phyloP scores from a whole-genome alignment of 148 eudicot species.

The Camellia granthamiana region DNA sequence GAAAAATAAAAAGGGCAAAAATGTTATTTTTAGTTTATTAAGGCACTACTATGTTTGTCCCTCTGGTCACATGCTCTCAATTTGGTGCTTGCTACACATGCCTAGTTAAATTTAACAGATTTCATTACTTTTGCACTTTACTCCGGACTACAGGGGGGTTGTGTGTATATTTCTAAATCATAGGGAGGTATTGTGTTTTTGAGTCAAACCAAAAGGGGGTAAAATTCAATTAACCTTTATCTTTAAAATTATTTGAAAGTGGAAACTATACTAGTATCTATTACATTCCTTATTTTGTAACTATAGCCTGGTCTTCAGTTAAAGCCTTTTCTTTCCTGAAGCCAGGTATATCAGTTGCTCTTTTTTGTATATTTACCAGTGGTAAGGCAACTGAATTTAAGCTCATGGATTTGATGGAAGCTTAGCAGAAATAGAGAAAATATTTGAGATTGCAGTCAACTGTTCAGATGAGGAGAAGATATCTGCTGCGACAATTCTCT shows the following conservation, averaged over 20 bases:
- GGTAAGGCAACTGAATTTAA: constrained; percentile 48
- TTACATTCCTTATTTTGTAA: not conserved
- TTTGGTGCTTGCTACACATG: no score
- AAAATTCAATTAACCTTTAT: no score
- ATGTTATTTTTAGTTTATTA: no score
- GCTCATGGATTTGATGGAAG: constrained; percentile 62
- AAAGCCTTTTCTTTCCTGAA: constrained; percentile 18
- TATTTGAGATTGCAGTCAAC: constrained; percentile 70
- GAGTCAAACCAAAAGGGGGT: no score
- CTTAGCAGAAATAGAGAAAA: constrained; percentile 90
- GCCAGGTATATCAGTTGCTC: constrained; percentile 27
- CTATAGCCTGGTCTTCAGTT: constrained; percentile 22
- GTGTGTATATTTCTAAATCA: no score
- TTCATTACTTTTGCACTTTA: no score
- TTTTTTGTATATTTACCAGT: constrained; percentile 20
- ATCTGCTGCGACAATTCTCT: constrained; percentile 71
- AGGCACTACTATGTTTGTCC: no score
- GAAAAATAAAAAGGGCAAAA: no score
- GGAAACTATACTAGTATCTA: not conserved
- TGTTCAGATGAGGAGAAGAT: constrained; percentile 89
- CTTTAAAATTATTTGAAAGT: not conserved
- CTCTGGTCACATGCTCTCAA: no score
- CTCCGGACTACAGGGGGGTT: no score
- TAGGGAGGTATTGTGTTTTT: no score
- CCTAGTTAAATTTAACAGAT: no score